Base-by-base conservation (phyloP, 192 early-diverging fungal genomes). In the Allomyces javanicus region DNA sequence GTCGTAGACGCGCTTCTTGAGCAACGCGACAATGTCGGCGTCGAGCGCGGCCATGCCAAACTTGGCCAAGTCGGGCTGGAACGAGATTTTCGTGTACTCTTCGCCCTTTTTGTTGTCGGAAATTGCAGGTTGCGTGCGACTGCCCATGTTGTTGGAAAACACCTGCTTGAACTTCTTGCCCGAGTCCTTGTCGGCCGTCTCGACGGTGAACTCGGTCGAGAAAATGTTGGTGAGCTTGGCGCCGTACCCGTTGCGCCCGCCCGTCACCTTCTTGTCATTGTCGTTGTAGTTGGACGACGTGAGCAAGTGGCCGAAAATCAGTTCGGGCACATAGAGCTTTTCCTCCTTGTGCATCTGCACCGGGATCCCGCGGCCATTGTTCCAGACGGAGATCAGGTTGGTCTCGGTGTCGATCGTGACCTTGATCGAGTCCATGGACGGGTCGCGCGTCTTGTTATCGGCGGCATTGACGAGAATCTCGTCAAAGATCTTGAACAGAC, bases 201-300 rank as follows among this genome's bases (percentile, higher is more conserved):
- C 93, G 9, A 99, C 88, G 44, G 79, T 86, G 71, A 99, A 96
- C 75, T 97, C 87, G 9, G 79, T 90, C 69, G 89, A 91, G 67
- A 96, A 96, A 55, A 99, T 97, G 72, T 99, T 99, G 78, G 92
- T 92, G 43, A 95, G 84, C 75, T 99, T 96, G 65, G 89, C 89
- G 63, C 89, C 87, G 64, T 86, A 89, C 24, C 96, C 96, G 76
- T 99, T 99, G 61, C 96, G 76, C 11, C 96, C 96, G 73, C 96
- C 94, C 22, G 91, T 92, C 40, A 90, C 82, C 74, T 97, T 96
- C 69, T 97, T 87, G 72, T 96, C 86, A 14, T 83, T 75, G 74
- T 99, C 96, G 73, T 99, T 85, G 73, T 96, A 99, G 78, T 99
- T 96, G 63, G 90, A 93, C 9, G 92, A 94, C 1, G 96, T 99